These are phyloP conservation scores for Salix caprea DNA, from an alignment of 345 rosid genomes.

Conservation along the genomic window DNA sequence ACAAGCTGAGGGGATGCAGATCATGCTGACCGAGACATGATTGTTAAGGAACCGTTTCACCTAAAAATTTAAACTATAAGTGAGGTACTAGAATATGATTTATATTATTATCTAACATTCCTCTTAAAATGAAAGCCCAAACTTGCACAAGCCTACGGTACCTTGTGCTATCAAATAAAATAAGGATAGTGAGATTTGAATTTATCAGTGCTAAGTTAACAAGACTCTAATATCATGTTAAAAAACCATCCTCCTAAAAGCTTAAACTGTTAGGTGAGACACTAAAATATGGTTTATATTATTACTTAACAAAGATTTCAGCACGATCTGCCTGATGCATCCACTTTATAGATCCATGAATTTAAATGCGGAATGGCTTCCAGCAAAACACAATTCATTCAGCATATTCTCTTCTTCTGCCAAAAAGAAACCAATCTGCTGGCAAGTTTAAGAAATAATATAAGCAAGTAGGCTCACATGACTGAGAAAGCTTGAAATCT, in stretches of 20 bases:
- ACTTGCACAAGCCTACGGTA: rapidly evolving
- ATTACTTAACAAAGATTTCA: no score
- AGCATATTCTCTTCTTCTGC: not conserved
- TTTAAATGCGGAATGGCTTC: no score
- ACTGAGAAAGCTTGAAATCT: not conserved
- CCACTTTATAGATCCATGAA: not conserved
- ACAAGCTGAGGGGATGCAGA: no score
- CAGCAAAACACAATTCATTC: not conserved
- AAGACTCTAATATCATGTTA: no score
- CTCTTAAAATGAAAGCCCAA: rapidly evolving
- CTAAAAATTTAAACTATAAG: no score
- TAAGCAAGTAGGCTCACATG: no score
- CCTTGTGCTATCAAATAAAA: no score
- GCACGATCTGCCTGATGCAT: slow-evolving; percentile 8
- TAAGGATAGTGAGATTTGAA: no score
- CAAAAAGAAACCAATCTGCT: not conserved
- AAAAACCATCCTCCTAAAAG: rapidly evolving
- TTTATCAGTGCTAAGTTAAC: no score
- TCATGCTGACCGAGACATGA: slow-evolving; percentile 12
- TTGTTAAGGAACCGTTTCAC: not conserved
- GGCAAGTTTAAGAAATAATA: not conserved
- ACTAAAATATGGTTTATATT: no score
- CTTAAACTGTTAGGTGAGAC: no score
- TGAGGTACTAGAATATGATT: rapidly evolving
- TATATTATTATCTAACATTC: rapidly evolving